Evolutionary conservation across 352 stramenopile species (phyloP).

Genomic region (Phytophthora pistaciae): DNA sequence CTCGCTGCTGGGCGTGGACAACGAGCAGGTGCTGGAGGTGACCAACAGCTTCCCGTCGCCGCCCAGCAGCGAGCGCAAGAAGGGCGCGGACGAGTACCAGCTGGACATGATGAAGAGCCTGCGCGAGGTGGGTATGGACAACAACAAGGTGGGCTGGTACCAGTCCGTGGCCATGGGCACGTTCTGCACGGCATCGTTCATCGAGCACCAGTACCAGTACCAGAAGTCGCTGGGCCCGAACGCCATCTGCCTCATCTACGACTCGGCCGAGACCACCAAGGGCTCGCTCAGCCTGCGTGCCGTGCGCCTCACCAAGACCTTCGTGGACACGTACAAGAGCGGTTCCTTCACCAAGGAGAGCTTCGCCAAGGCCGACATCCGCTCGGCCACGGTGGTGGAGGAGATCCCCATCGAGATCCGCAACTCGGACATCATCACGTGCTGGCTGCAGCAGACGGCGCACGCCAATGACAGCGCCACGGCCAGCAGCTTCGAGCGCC

Average conservation of each 20-base stretch:
- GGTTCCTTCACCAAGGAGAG: constrained; percentile 86
- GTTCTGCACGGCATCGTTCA: constrained; percentile 95
- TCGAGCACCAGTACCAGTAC: constrained; percentile 97
- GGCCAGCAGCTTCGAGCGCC: constrained; percentile 93
- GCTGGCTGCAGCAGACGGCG: constrained; percentile 94
- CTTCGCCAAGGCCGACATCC: constrained; percentile 86
- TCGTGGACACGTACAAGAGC: constrained; percentile 93
- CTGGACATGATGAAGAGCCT: constrained; percentile 99
- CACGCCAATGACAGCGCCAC: constrained; percentile 64
- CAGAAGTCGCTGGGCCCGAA: constrained; percentile 97
- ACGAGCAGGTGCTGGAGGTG: constrained; percentile 94
- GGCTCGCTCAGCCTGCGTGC: constrained; percentile 96
- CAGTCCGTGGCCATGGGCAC: constrained; percentile 97
- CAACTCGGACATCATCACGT: constrained; percentile 96
- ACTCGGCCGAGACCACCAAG: constrained; percentile 96
- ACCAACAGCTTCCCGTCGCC: constrained; percentile 98
- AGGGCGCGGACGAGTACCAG: constrained; percentile 95
- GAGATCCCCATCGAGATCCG: constrained; percentile 96
- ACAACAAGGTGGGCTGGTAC: constrained; percentile 99
- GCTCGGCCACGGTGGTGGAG: constrained; percentile 93
- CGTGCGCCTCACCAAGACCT: constrained; percentile 96
- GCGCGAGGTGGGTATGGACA: constrained; percentile 98
- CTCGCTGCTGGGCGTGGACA: constrained; percentile 96
- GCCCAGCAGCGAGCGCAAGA: constrained; percentile 76
- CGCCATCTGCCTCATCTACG: constrained; percentile 98